phyloP scores from a whole-genome alignment of 768 basidiomycete genomes.

The Psilocybe subaeruginosa region DNA sequence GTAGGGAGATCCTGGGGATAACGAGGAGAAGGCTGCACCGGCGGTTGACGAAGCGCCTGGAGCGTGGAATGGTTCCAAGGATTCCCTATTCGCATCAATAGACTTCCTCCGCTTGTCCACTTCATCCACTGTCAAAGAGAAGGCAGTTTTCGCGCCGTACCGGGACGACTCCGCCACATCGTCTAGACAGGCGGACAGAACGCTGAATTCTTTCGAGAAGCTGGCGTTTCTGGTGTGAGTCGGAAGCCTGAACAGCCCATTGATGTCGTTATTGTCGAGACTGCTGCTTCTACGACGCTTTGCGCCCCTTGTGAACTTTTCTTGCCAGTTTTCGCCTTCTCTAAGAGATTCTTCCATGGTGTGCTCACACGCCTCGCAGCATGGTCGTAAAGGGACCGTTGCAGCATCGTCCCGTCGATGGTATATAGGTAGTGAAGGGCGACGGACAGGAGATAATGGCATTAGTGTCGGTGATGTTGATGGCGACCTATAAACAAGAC shows the following conservation, averaged over 20 bases:
- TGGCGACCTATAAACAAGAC: constrained; percentile 53
- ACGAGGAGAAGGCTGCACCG: constrained; percentile 6
- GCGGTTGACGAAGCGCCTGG: constrained; percentile 14
- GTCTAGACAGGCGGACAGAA: constrained; percentile 9
- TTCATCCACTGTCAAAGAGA: constrained; percentile 62
- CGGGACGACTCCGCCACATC: neutral
- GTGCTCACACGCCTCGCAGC: constrained; percentile 65
- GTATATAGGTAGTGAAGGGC: constrained; percentile 38
- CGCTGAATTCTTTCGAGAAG: constrained; percentile 12
- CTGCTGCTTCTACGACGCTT: constrained; percentile 57
- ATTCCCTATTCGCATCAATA: constrained; percentile 29
- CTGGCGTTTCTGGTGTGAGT: constrained; percentile 1
- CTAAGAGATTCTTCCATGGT: constrained; percentile 59
- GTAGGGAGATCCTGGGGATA: constrained; percentile 20
- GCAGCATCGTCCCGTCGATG: constrained; percentile 34
- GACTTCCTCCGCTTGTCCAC: constrained; percentile 60
- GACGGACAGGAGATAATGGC: constrained; percentile 28
- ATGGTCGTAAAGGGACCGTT: constrained; percentile 72
- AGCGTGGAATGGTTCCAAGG: constrained; percentile 5
- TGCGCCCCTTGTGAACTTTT: constrained; percentile 66
- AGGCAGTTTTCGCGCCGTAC: constrained; percentile 18
- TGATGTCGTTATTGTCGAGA: constrained; percentile 24
- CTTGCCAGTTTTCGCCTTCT: constrained; percentile 62
- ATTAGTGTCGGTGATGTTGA: constrained; percentile 27
- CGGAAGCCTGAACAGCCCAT: constrained; percentile 7